Evolutionary conservation across 2,329 filamentous ascomycete species (phyloP), one percentile per base, ranked within the genome.

Genomic region (Aspergillus ochraceoroseus): DNA sequence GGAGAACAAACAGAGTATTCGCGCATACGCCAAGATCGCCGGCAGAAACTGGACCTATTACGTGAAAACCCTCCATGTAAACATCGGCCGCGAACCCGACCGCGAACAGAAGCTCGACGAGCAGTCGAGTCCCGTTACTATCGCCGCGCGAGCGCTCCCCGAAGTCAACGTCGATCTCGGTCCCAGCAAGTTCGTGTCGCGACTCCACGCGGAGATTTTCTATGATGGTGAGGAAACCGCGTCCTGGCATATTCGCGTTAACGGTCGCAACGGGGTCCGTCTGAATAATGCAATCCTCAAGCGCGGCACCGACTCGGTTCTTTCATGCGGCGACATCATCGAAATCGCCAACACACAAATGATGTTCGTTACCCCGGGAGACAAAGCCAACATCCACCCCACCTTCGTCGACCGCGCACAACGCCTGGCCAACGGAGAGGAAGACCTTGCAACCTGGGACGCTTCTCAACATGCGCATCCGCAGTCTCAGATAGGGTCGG

Each of bases 341-440:
- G 88, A 95, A 58, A 86, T 96, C 58, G 85, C 84, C 54, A 86
- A 86, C 38, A 85, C 92, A 1, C 90, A 98, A 70, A 98, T 98
- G 92, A 90, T 96, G 74, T 98, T 98, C 65, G 87, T 95, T 32
- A 78, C 94, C n/a, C 90, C 92, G 0, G 80, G 79, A 15, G 82
- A 85, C 41, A 77, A 79, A 15, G 73, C 88, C 17, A 73, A 77
- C 32, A 81, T 94, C 45, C 78, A 85, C 57, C 75, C 75, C 14
- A 77, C 70, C 55, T 88, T 84, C 58, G 75, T 85, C 11, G 77
- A 85, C 52, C 80, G 85, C 31, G 82, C 83, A n/a, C 66, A 70
- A 52, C 63, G 64, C 14, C 48, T 70, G 29, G 66, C 64, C 6
- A 64, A 61, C 32, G 65, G 64, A 2, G 62, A 66, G 27, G 67